Percentiles rank a stretch among this genome's conserved stretches.
phyloP scores from a whole-genome alignment of 208 protist genomes.

The Crithidia brevicula region DNA sequence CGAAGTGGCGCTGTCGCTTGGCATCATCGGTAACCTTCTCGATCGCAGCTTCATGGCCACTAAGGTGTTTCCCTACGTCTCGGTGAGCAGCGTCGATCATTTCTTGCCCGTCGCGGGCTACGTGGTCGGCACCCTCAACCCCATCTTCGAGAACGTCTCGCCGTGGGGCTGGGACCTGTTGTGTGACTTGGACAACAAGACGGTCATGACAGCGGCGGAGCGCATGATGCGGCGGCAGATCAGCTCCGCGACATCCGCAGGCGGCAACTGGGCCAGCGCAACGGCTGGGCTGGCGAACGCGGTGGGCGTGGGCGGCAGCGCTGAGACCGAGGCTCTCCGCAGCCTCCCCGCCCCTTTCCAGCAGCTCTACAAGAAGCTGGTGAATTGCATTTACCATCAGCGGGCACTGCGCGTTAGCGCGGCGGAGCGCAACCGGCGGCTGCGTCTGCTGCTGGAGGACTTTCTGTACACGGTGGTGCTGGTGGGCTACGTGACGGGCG shows the following conservation, averaged over 20 bases:
- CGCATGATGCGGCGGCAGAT: slow-evolving; percentile 25
- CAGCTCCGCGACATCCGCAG: slow-evolving; percentile 10
- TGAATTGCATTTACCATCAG: slow-evolving; percentile 41
- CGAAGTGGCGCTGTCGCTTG: slow-evolving; percentile 69
- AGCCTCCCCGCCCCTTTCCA: slow-evolving; percentile 23
- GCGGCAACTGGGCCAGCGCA: slow-evolving; percentile 38
- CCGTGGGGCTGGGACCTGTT: slow-evolving; percentile 74
- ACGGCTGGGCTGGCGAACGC: slow-evolving; percentile 49
- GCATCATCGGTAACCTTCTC: slow-evolving; percentile 64
- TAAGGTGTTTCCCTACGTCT: slow-evolving; percentile 85
- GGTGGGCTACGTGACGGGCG: slow-evolving; percentile 30
- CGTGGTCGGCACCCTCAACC: slow-evolving; percentile 82
- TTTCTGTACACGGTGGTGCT: slow-evolving; percentile 48
- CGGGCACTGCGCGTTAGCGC: slow-evolving; percentile 48
- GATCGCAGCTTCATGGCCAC: slow-evolving; percentile 63
- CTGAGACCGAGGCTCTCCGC: slow-evolving; percentile 27
- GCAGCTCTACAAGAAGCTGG: slow-evolving; percentile 48
- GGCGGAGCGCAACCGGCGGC: slow-evolving; percentile 44
- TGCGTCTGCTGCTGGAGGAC: slow-evolving; percentile 64
- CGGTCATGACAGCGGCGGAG: slow-evolving; percentile 46
- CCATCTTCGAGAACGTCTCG: slow-evolving; percentile 72
- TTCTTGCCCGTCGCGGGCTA: slow-evolving; percentile 76
- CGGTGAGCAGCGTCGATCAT: slow-evolving; percentile 62
- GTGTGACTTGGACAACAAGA: slow-evolving; percentile 67
- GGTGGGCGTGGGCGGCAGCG: slow-evolving; percentile 23